Evolutionary conservation across 2,329 filamentous ascomycete species (phyloP).

Genomic region (Pseudogymnoascus sp.): DNA sequence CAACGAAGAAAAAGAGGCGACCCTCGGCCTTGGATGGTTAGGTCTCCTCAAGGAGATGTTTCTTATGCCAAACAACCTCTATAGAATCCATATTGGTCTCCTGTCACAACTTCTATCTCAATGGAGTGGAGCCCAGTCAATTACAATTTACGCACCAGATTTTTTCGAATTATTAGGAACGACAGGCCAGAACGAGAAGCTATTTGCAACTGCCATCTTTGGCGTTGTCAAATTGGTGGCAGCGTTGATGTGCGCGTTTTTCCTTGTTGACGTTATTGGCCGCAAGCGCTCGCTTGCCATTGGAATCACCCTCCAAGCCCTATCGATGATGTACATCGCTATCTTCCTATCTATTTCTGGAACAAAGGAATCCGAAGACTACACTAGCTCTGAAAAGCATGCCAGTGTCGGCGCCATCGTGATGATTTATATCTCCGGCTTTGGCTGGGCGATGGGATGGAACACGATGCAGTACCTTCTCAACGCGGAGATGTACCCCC

Average conservation of each 20-base stretch:
- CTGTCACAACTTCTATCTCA: conserved; percentile 66
- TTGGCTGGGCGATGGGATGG: conserved; percentile 66
- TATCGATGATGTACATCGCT: conserved; percentile 57
- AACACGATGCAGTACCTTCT: conserved; percentile 74
- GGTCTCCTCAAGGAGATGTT: conserved; percentile 65
- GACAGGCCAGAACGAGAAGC: conserved; percentile 57
- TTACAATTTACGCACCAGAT: conserved; percentile 69
- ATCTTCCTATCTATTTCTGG: conserved; percentile 57
- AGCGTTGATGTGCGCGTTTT: conserved; percentile 62
- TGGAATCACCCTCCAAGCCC: conserved; percentile 52
- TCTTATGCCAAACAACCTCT: conserved; percentile 59
- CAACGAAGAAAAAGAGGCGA: conserved; percentile 65
- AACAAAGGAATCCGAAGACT: conserved; percentile 43
- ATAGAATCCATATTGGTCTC: conserved; percentile 61
- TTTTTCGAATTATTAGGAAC: conserved; percentile 68
- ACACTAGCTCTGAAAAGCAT: conserved; percentile 38
- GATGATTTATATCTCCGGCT: conserved; percentile 64
- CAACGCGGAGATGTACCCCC: conserved; percentile 69
- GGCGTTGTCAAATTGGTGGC: conserved; percentile 66
- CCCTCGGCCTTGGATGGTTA: conserved; percentile 54
- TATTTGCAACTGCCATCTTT: conserved; percentile 69
- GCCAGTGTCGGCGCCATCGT: conserved; percentile 62
- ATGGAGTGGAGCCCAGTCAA: conserved; percentile 65
- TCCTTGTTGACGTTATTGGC: conserved; percentile 72
- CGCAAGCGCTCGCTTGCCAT: conserved; percentile 59